Percentiles rank a stretch among this genome's conserved stretches.
phyloP scores from a whole-genome alignment of 2,329 filamentous ascomycete species.

The Fusarium circinatum region DNA sequence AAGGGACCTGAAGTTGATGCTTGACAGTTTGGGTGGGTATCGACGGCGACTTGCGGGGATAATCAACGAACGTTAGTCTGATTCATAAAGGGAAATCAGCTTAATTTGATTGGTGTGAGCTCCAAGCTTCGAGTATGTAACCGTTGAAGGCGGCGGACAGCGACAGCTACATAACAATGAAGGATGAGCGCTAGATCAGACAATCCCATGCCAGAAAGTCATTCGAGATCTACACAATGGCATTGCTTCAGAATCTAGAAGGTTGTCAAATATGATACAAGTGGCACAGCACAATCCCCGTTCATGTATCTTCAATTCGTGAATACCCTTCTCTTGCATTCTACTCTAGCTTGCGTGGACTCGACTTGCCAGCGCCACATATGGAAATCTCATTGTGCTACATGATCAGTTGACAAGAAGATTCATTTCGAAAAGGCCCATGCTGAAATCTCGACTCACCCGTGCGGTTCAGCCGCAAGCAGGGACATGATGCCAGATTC shows the following conservation, averaged over 20 bases:
- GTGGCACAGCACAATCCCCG: not conserved
- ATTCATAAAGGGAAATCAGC: slow-evolving; percentile 9
- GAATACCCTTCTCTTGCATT: not conserved
- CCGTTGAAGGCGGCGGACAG: slow-evolving; percentile 11
- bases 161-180: not conserved
- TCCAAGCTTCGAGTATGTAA: not conserved
- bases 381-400: not conserved
- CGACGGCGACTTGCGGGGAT: slow-evolving; percentile 19
- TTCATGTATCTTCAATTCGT: too few species aligned
- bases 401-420: not conserved
- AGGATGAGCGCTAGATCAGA: not conserved
- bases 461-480: slow-evolving; percentile 21
- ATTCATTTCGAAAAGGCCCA: slow-evolving; percentile 3
- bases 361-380: too few species aligned
- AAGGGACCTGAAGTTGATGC: not conserved
- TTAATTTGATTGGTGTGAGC: slow-evolving; percentile 22
- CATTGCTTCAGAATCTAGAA: slow-evolving; percentile 2
- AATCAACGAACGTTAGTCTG: slow-evolving; percentile 3
- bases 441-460: slow-evolving; percentile 1
- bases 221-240: slow-evolving; percentile 21
- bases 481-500: slow-evolving; percentile 17
- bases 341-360: not conserved
- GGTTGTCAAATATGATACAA: not conserved
- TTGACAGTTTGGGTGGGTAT: slow-evolving; percentile 20
- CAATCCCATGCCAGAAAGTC: slow-evolving; percentile 15